Conservation (phyloP, 2,329 filamentous ascomycete species). For the Orbilia ellipsospora region DNA sequence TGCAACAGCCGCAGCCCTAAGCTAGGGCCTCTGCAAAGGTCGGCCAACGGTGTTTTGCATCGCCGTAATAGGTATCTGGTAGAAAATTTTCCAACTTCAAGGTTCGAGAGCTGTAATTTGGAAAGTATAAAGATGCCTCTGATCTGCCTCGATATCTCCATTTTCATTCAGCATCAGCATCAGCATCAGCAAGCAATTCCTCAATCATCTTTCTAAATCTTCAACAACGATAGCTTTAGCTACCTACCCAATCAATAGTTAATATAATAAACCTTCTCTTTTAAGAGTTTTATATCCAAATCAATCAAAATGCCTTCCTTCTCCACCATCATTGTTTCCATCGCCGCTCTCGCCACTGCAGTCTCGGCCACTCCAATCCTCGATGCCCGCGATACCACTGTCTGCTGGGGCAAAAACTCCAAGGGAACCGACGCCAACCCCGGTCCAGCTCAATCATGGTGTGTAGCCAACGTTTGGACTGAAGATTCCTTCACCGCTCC, state of each 20-base stretch:
- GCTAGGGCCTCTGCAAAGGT: neutral
- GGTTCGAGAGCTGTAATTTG: neutral
- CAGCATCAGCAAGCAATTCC: slow-evolving; percentile 17
- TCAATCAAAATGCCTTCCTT: slow-evolving; percentile 42
- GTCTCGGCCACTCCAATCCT: slow-evolving; percentile 32
- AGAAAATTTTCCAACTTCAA: slow-evolving; percentile 4
- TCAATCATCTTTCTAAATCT: slow-evolving; percentile 7
- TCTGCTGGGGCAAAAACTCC: slow-evolving; percentile 41
- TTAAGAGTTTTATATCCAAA: slow-evolving; percentile 21
- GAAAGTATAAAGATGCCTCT: slow-evolving; percentile 26
- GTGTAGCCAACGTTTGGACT: neutral
- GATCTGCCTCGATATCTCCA: slow-evolving; percentile 1
- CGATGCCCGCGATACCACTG: slow-evolving; percentile 24
- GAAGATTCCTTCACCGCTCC: slow-evolving; percentile 38
- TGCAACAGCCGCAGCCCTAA: slow-evolving; percentile 7
- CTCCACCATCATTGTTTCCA: slow-evolving; percentile 24
- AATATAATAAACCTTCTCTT: slow-evolving; percentile 14
- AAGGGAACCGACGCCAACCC: slow-evolving; percentile 43
- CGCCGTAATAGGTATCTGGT: neutral
- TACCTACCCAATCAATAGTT: neutral
- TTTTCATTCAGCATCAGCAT: slow-evolving; percentile 36
- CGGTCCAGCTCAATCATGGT: slow-evolving; percentile 5
- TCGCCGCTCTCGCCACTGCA: slow-evolving; percentile 22
- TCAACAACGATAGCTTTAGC: slow-evolving; percentile 4
- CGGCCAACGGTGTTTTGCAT: neutral